These are phyloP conservation scores for Plasmodium falciparum DNA, from an alignment of 169 alveolate species.

Conservation along the genomic window DNA sequence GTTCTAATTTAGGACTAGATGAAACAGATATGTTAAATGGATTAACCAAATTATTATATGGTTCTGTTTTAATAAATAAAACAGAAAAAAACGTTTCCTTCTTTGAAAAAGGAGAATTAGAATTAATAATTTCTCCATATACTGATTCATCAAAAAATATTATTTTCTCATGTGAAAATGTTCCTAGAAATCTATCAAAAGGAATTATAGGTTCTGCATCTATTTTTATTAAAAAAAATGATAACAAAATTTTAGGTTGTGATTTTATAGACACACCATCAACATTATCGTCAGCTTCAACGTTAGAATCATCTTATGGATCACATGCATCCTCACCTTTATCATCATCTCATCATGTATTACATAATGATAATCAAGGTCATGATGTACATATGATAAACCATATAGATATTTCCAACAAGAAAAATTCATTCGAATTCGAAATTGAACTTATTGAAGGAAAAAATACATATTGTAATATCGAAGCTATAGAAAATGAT, in stretches of 20 bases:
- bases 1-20: slow-evolving; percentile 35
- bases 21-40: slow-evolving; percentile 23
- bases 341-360: background rate
- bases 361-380: background rate
- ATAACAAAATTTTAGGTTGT: slow-evolving; percentile 65
- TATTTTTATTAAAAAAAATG: slow-evolving; percentile 59
- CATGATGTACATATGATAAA: background rate
- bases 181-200: slow-evolving; percentile 14
- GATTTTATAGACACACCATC: slow-evolving; percentile 29
- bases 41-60: slow-evolving; percentile 23
- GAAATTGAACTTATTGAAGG: slow-evolving; percentile 55
- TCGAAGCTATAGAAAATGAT: slow-evolving; percentile 73
- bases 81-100: slow-evolving; percentile 27
- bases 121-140: slow-evolving; percentile 51
- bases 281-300: background rate
- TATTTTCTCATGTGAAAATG: slow-evolving; percentile 42
- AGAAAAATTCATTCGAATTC: slow-evolving; percentile 51
- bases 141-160: slow-evolving; percentile 41
- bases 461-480: slow-evolving; percentile 25
- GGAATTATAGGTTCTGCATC: slow-evolving; percentile 45
- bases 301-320: background rate
- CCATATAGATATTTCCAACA: background rate
- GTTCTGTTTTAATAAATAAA: slow-evolving; percentile 32
- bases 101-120: slow-evolving; percentile 53
- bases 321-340: background rate